Conservation (phyloP, 495 filamentous ascomycete genomes). For the Penicillium subrubescens region DNA sequence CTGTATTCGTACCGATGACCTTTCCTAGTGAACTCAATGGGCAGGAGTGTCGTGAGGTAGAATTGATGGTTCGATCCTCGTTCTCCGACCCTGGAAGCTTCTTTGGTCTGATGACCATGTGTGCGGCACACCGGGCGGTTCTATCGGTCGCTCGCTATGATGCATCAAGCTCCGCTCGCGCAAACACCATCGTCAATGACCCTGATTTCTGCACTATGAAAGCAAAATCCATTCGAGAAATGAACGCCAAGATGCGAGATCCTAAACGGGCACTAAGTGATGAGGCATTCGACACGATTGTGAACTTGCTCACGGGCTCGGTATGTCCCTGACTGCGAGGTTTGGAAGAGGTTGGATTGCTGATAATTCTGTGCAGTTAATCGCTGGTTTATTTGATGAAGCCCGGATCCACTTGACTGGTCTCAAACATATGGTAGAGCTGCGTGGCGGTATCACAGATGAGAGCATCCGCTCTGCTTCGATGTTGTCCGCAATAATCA, state of each 20-base stretch:
- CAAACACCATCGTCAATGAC: slow-evolving; percentile 21
- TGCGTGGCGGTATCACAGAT: slow-evolving; percentile 37
- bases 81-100: slow-evolving; percentile 40
- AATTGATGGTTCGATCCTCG: slow-evolving; percentile 32
- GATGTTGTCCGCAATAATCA: slow-evolving; percentile 33
- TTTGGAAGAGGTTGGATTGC: not conserved
- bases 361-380: slow-evolving; percentile 28
- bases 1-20: slow-evolving; percentile 40
- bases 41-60: slow-evolving; percentile 24
- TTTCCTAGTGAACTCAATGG: slow-evolving; percentile 35
- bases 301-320: slow-evolving; percentile 38
- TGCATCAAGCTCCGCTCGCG: not conserved
- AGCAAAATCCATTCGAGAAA: slow-evolving; percentile 35
- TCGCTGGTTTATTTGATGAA: slow-evolving; percentile 37
- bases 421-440: slow-evolving; percentile 37
- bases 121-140: slow-evolving; percentile 38
- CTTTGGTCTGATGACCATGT: slow-evolving; percentile 42
- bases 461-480: slow-evolving; percentile 32
- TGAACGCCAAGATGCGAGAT: slow-evolving; percentile 36
- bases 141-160: slow-evolving; percentile 24
- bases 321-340: slow-evolving; percentile 17
- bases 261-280: slow-evolving; percentile 29
- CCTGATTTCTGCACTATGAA: slow-evolving; percentile 42
- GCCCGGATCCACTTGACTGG: slow-evolving; percentile 37
- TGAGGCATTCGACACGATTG: slow-evolving; percentile 40